Base-by-base conservation (phyloP, 1,284 basidiomycete species). In the Sphaerobolus stellatus region DNA sequence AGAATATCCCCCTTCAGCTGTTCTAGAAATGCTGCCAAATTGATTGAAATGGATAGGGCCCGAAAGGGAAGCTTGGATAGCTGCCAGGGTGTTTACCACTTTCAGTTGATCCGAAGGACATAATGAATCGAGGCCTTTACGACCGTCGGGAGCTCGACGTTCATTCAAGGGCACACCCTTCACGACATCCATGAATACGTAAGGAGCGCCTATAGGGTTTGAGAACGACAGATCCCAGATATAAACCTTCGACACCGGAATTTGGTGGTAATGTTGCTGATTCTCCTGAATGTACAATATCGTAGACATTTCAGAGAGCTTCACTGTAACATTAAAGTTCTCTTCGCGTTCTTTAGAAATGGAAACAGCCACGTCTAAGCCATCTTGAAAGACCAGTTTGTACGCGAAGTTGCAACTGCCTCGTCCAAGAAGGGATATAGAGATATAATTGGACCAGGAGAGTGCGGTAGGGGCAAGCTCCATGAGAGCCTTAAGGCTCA, bases 131-230 rank as follows among this genome's bases (percentile, higher is more conserved):
- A 57, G 41, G 20, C 56, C 50, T 28, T 29, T 24, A 9, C 41
- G n/a, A 20, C 34, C 41, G 44, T 38, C 24, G 18, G 22, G 18
- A n/a, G 28, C 50, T 28, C n/a, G n/a, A 6, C 41, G 18, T 18
- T 22, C 45, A 36, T 49, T 38, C 40, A 57, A 24, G 11, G 18
- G 30, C 22, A 25, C 27, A 8, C 56, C 54, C 25, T 36, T 11
- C 14, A 57, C 53, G 31, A 56, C 33, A 30, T 57, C 56, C 50
- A 54, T 59, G 22, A 57, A 33, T 30, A 56, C 56, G 38, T 58
- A 58, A 5, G 56, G 55, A 14, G 52, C 52, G 8, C 52, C 43
- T 7, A 29, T 25, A 14, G 52, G 52, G 34, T 54, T 54, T 24
- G 45, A 9, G 47, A 54, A 54, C 27, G 52, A 50, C 29, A 48